Percentiles rank a stretch among this genome's conserved stretches.
These are phyloP conservation scores for Hymenotorrendiella dingleyae DNA, from an alignment of 2,329 filamentous ascomycete species.

Conservation along the genomic window DNA sequence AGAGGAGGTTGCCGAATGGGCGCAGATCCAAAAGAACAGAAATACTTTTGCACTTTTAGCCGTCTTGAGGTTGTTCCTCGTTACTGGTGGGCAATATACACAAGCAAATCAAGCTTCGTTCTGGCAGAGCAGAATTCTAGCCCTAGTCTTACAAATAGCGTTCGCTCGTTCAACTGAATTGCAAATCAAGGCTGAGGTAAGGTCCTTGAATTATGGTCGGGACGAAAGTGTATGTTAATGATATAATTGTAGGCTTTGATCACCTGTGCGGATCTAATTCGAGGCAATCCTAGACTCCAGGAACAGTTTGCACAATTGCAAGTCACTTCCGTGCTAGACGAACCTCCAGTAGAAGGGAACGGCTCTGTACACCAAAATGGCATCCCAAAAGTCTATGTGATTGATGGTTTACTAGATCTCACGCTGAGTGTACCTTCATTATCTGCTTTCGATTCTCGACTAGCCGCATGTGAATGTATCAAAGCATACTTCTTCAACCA, in stretches of 20 bases:
- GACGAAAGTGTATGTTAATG: slow-evolving; percentile 12
- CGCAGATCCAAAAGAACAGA: slow-evolving; percentile 72
- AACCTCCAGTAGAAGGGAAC: slow-evolving; percentile 30
- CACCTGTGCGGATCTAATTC: slow-evolving; percentile 83
- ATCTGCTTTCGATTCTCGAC: slow-evolving; percentile 70
- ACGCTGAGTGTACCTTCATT: slow-evolving; percentile 62
- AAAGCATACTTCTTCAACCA: slow-evolving; percentile 89
- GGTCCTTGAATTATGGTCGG: slow-evolving; percentile 1
- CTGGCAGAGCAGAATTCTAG: slow-evolving; percentile 74
- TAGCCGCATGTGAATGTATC: slow-evolving; percentile 83
- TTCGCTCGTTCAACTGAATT: slow-evolving; percentile 69
- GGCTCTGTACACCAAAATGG: slow-evolving; percentile 42
- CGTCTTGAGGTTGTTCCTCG: slow-evolving; percentile 79
- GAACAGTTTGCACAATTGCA: slow-evolving; percentile 85
- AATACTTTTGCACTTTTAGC: slow-evolving; percentile 88
- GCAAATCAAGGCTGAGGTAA: slow-evolving; percentile 75
- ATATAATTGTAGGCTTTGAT: slow-evolving; percentile 56
- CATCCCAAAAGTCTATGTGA: slow-evolving; percentile 72
- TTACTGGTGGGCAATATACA: slow-evolving; percentile 73
- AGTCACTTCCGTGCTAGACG: slow-evolving; percentile 56
- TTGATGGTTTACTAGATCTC: slow-evolving; percentile 84
- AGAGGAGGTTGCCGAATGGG: slow-evolving; percentile 64
- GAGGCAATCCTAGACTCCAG: slow-evolving; percentile 72
- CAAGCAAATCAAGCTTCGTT: slow-evolving; percentile 80
- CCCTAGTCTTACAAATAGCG: slow-evolving; percentile 73